These are phyloP conservation scores for Aphanomyces astaci DNA, from an alignment of 352 stramenopile species.

Conservation along the genomic window DNA sequence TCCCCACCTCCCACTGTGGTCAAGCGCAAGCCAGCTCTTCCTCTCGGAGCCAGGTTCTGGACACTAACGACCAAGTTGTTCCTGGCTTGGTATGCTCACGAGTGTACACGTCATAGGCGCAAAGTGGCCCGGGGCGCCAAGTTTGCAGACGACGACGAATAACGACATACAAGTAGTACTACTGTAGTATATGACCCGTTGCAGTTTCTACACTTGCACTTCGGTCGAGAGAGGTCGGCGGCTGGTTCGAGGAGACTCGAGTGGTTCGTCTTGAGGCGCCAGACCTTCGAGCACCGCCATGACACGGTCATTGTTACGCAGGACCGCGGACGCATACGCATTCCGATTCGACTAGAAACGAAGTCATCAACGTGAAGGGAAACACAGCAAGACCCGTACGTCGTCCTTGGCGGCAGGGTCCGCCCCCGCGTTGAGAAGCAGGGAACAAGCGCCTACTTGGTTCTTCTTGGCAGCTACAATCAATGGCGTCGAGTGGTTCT, in stretches of 20 bases:
- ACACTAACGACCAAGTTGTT: too few species aligned
- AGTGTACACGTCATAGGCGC: not conserved
- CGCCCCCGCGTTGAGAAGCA: constrained; percentile 42
- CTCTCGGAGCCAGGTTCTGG: constrained; percentile 19
- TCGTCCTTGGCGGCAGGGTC: constrained; percentile 43
- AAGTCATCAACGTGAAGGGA: not conserved
- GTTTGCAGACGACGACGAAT: not conserved
- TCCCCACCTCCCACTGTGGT: not conserved
- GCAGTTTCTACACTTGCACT: constrained; percentile 3
- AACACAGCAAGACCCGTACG: not conserved
- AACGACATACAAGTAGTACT: too few species aligned
- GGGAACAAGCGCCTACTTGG: constrained; percentile 50
- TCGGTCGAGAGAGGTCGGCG: not conserved
- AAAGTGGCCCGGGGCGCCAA: not conserved
- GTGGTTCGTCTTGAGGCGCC: not conserved
- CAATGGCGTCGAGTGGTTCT: constrained; percentile 49
- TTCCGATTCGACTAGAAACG: constrained; percentile 11
- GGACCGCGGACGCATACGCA: constrained; percentile 9
- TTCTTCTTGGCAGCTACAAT: constrained; percentile 71
- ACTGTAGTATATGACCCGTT: too few species aligned
- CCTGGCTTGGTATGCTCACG: too few species aligned
- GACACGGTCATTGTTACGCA: not conserved
- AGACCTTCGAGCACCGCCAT: not conserved
- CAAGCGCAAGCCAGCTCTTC: constrained; percentile 18
- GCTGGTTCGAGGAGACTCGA: not conserved